A percentile compares a stretch with the other conserved stretches of the same genome.
phyloP scores from a whole-genome alignment of 768 basidiomycete genomes.

The Glaciozyma martinii region DNA sequence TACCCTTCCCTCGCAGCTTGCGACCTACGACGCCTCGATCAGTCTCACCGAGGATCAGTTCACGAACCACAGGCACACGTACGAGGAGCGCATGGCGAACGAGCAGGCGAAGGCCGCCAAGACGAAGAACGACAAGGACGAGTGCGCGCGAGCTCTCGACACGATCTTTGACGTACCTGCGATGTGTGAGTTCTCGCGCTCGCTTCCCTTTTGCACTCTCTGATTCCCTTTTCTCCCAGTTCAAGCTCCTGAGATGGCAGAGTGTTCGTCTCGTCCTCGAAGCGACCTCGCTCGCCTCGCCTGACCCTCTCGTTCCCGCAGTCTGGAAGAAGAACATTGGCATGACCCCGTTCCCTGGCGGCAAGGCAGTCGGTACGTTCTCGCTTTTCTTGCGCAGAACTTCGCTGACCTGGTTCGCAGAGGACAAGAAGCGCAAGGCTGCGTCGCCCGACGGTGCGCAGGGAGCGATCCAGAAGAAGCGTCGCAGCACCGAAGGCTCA shows the following conservation, averaged over 20 bases:
- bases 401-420: background rate
- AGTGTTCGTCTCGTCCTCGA: background rate
- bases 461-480: background rate
- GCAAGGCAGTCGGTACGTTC: background rate
- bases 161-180: constrained; percentile 14
- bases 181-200: constrained; percentile 2
- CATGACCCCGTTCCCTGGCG: background rate
- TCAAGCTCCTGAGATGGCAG: background rate
- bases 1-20: background rate
- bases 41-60: constrained; percentile 11
- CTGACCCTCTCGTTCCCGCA: background rate
- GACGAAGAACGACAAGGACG: constrained; percentile 3
- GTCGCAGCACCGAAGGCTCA: background rate
- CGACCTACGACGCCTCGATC: constrained; percentile 6
- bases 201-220: background rate
- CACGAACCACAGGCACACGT: constrained; percentile 9
- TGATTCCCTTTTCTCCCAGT: background rate
- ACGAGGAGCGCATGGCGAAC: constrained; percentile 13
- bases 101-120: constrained; percentile 12
- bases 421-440: background rate
- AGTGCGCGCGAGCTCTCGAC: constrained; percentile 14
- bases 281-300: background rate
- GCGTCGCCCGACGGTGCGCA: background rate
- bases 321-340: constrained; percentile 15
- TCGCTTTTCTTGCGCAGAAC: no score